Conservation (phyloP, 257 asterid genomes). For the Plectranthus barbatus region DNA sequence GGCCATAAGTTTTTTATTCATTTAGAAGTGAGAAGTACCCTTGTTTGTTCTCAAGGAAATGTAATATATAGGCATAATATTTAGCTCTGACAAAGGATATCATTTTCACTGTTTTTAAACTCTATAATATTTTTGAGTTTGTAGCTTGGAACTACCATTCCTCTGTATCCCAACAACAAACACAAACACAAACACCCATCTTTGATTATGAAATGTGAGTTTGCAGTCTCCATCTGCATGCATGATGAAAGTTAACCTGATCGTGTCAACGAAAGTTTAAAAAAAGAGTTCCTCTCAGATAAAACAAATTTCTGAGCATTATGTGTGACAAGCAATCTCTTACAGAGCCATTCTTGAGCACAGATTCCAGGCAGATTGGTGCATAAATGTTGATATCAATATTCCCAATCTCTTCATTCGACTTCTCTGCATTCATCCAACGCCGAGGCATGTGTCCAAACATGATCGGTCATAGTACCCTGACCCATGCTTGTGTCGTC, state of each 20-base stretch:
- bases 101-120: no score
- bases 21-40: no score
- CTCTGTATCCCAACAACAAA: slow-evolving; percentile 15
- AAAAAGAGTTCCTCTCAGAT: neutral
- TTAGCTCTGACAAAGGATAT: no score
- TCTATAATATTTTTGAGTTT: no score
- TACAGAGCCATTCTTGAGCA: neutral
- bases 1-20: no score
- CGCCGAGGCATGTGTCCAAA: slow-evolving; percentile 28
- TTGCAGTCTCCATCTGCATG: no score
- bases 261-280: neutral
- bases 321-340: neutral
- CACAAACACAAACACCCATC: neutral
- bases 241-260: slow-evolving; percentile 15
- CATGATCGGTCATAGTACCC: slow-evolving; percentile 21
- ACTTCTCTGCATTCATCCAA: slow-evolving; percentile 13
- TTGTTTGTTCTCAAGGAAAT: no score
- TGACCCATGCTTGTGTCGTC: slow-evolving; percentile 10
- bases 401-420: neutral
- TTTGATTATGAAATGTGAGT: neutral
- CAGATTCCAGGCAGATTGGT: neutral
- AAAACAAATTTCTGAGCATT: neutral
- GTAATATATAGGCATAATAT: no score
- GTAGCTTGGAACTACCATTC: slow-evolving; percentile 27
- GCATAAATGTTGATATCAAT: slow-evolving; percentile 3